Percentiles rank a stretch among this genome's conserved stretches.
These are phyloP conservation scores for Candida verbasci DNA, from an alignment of 805 yeast species.

Conservation along the genomic window DNA sequence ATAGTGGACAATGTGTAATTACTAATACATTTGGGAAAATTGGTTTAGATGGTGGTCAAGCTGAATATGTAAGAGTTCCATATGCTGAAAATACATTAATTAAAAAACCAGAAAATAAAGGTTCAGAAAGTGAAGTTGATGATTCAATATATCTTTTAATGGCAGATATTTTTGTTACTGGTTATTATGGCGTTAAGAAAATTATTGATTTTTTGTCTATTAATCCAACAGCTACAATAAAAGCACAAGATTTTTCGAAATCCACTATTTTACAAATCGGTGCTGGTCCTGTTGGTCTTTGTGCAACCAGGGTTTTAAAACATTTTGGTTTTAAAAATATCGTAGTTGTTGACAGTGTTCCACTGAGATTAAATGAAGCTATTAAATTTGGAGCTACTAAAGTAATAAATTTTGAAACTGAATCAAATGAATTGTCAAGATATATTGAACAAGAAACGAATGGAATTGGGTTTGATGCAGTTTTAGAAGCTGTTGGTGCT, in stretches of 20 bases:
- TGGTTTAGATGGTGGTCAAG: constrained; percentile 58
- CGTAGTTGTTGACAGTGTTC: constrained; percentile 48
- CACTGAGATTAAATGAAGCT: constrained; percentile 43
- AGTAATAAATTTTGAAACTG: constrained; percentile 39
- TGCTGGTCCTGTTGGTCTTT: constrained; percentile 58
- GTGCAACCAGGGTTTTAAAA: constrained; percentile 44
- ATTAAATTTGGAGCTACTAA: constrained; percentile 46
- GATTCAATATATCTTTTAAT: constrained; percentile 48
- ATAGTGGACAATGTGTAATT: constrained; percentile 50
- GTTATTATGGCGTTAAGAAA: constrained; percentile 54
- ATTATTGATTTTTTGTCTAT: constrained; percentile 38
- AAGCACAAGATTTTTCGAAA: constrained; percentile 12
- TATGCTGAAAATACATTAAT: constrained; percentile 48
- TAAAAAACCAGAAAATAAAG: constrained; percentile 34
- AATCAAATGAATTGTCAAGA: constrained; percentile 19
- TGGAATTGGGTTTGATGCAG: constrained; percentile 55
- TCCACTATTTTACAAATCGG: constrained; percentile 50
- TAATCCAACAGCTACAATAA: constrained; percentile 19
- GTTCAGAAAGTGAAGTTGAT: constrained; percentile 39
- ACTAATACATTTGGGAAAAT: constrained; percentile 57
- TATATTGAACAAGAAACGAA: constrained; percentile 34
- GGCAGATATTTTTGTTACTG: constrained; percentile 66
- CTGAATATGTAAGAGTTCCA: constrained; percentile 59
- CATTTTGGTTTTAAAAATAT: constrained; percentile 41
- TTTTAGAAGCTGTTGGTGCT: constrained; percentile 58